Conservation (phyloP, 768 basidiomycete species). For the Agaricus blazei region DNA sequence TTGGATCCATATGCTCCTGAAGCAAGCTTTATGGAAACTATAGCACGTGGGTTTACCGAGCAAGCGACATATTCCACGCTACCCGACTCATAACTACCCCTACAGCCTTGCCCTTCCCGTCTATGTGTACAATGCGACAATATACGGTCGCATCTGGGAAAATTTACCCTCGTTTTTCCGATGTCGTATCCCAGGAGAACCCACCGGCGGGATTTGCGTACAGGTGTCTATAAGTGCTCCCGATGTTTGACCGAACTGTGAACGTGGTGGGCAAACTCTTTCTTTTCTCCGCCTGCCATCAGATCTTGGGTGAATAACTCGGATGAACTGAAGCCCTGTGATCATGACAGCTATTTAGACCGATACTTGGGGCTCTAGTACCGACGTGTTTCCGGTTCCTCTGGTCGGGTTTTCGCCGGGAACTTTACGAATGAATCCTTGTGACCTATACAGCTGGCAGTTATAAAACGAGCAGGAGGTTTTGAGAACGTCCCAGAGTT, state of each 20-base stretch:
- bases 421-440: slow-evolving; percentile 18
- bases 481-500: slow-evolving; percentile 9
- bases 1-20: not conserved
- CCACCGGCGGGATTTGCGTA: not conserved
- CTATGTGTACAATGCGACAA: not conserved
- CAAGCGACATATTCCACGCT: not conserved
- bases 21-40: not conserved
- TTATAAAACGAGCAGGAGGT: slow-evolving; percentile 17
- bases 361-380: slow-evolving; percentile 9
- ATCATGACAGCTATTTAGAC: slow-evolving; percentile 13
- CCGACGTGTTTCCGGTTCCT: slow-evolving; percentile 25
- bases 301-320: slow-evolving; percentile 6
- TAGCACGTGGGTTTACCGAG: slow-evolving; percentile 7
- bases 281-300: slow-evolving; percentile 1
- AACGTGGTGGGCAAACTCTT: not conserved
- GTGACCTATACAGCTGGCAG: not conserved
- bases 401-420: slow-evolving; percentile 32
- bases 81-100: no score
- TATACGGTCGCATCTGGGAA: not conserved
- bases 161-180: slow-evolving; percentile 6
- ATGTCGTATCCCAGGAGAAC: not conserved
- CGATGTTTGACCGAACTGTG: slow-evolving; percentile 6
- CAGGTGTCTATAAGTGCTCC: not conserved
- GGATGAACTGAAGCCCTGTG: slow-evolving; percentile 27
- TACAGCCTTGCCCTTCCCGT: no score